A percentile compares a stretch with the other conserved stretches of the same genome.
Conservation (phyloP, 345 rosid genomes). For the Isatis tinctoria region DNA sequence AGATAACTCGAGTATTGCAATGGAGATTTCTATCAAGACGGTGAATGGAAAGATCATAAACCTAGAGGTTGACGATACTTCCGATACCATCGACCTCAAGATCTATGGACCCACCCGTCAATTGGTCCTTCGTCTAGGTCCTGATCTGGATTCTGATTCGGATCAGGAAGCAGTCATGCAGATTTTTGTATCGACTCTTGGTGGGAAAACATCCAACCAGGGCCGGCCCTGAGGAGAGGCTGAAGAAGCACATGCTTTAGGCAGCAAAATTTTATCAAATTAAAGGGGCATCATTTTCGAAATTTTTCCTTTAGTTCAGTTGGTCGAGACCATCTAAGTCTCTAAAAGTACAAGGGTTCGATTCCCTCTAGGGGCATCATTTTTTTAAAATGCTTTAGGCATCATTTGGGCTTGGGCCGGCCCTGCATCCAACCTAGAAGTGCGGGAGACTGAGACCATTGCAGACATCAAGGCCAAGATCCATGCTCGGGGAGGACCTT, state of each 20-base stretch:
- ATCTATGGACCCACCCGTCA: conserved; percentile 1
- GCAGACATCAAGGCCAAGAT: neutral
- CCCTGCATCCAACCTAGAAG: neutral
- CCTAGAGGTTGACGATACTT: conserved; percentile 7
- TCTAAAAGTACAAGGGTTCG: too few species aligned
- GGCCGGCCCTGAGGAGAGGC: too few species aligned
- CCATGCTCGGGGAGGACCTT: neutral
- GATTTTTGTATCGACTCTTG: neutral
- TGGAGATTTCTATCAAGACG: neutral
- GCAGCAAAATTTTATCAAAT: too few species aligned
- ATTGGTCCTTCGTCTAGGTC: neutral
- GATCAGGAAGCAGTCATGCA: neutral
- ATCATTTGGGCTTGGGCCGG: too few species aligned
- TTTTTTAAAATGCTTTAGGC: too few species aligned
- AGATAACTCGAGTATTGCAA: neutral
- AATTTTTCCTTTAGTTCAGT: too few species aligned
- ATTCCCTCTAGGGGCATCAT: too few species aligned
- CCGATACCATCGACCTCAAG: neutral
- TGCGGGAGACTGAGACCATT: neutral
- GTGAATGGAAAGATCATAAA: conserved; percentile 1
- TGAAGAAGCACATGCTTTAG: too few species aligned
- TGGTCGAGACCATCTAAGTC: too few species aligned
- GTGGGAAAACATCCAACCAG: neutral
- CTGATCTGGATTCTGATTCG: neutral
- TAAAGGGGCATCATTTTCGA: too few species aligned